Evolutionary conservation across 1,284 basidiomycete species (phyloP).

Genomic region (Leccinum proximum): DNA sequence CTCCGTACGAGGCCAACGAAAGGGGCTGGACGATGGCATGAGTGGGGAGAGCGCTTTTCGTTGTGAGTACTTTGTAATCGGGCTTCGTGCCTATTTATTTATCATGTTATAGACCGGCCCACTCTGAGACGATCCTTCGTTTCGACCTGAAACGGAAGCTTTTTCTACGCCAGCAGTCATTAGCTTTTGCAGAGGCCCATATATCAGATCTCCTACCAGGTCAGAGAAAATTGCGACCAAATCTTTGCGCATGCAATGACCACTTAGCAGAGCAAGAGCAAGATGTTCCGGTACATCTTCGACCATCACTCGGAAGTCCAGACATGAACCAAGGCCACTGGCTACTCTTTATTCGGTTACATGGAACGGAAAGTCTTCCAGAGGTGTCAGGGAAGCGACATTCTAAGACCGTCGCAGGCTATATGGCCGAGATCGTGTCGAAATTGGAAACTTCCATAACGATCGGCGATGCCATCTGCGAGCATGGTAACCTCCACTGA

Average conservation of each 20-base stretch:
- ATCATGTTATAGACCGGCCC: conserved; percentile 10
- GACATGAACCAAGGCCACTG: conserved; percentile 4
- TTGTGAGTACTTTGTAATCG: conserved; percentile 13
- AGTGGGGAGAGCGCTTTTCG: conserved; percentile 23
- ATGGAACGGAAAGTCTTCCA: conserved; percentile 6
- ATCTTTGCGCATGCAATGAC: neutral
- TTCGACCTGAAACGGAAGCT: conserved; percentile 26
- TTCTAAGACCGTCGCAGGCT: conserved; percentile 10
- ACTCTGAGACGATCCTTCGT: conserved; percentile 16
- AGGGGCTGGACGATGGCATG: conserved; percentile 13
- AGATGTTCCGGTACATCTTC: conserved; percentile 19
- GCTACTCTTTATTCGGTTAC: conserved; percentile 23
- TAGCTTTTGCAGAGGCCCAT: conserved; percentile 15
- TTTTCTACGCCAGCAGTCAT: conserved; percentile 8
- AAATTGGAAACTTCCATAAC: conserved; percentile 26
- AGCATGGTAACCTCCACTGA: conserved; percentile 11
- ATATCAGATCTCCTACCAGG: conserved; percentile 19
- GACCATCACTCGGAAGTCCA: conserved; percentile 8
- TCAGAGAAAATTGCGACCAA: conserved; percentile 2
- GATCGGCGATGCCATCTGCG: conserved; percentile 20
- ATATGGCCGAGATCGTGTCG: conserved; percentile 21
- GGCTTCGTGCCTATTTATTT: neutral
- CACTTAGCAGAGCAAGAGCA: conserved; percentile 10
- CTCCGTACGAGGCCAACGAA: conserved; percentile 16
- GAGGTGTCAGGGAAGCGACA: conserved; percentile 3